These are phyloP conservation scores for Ramaria rubella DNA, from an alignment of 768 basidiomycete species.

Conservation along the genomic window DNA sequence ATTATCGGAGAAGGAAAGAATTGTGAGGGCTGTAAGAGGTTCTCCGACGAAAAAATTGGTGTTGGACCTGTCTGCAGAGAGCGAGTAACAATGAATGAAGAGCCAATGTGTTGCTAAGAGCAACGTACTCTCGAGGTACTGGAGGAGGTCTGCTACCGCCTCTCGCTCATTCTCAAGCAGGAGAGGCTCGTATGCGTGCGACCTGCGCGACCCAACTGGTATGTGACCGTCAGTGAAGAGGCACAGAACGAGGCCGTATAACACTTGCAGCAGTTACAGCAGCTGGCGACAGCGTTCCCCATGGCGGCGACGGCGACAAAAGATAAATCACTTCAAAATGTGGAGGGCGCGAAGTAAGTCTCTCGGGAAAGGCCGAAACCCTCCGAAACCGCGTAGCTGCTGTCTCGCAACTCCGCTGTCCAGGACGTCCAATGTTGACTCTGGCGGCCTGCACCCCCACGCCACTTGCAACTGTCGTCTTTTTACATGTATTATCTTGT, in stretches of 20 bases:
- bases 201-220: constrained; percentile 73
- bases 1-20: constrained; percentile 97
- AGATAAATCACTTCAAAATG: not conserved
- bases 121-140: constrained; percentile 91
- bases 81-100: constrained; percentile 5
- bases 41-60: constrained; percentile 98
- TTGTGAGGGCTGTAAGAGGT: constrained; percentile 89
- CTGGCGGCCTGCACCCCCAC: not conserved
- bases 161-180: constrained; percentile 92
- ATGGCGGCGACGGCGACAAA: constrained; percentile 28
- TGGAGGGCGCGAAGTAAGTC: not conserved
- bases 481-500: constrained; percentile 22
- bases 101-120: not conserved
- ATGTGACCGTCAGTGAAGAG: constrained; percentile 11
- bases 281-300: constrained; percentile 66
- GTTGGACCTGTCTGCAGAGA: constrained; percentile 78
- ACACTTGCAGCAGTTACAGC: constrained; percentile 81
- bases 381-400: not conserved
- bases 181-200: constrained; percentile 81
- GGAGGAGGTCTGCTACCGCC: constrained; percentile 94
- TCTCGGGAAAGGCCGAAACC: constrained; percentile 1
- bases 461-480: constrained; percentile 22
- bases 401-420: not conserved
- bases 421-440: not conserved
- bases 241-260: too few species aligned